phyloP scores from a whole-genome alignment of 371 early-diverging fungal species.

The Mucor piriformis region DNA sequence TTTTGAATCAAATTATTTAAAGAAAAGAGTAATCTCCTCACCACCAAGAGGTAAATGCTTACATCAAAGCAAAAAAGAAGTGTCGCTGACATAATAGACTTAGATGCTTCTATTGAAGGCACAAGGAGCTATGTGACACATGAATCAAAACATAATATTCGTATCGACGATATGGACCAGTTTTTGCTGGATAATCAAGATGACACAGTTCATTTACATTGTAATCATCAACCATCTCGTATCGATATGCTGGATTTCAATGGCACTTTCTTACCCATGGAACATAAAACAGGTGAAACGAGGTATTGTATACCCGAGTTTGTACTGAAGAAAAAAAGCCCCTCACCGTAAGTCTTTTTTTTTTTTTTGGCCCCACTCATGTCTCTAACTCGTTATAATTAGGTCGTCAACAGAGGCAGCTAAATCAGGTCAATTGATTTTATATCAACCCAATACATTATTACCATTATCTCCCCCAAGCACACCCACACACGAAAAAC shows the following conservation, averaged over 20 bases:
- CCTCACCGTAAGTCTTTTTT: not conserved
- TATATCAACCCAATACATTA: not conserved
- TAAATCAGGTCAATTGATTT: not conserved
- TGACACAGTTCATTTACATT: not conserved
- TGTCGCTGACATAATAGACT: no score
- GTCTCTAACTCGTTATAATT: no score
- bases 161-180: no score
- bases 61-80: not conserved
- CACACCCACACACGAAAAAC: not conserved
- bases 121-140: no score
- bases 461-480: not conserved
- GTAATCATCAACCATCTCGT: not conserved
- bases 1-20: slow-evolving; percentile 21
- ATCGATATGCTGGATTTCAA: slow-evolving; percentile 27
- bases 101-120: no score
- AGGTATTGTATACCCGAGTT: slow-evolving; percentile 42
- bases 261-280: slow-evolving; percentile 35
- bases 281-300: slow-evolving; percentile 30
- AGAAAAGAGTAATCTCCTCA: slow-evolving; percentile 25
- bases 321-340: slow-evolving; percentile 17
- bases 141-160: no score
- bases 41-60: not conserved
- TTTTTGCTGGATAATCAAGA: no score
- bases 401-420: not conserved
- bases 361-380: no score